Conservation (phyloP, 148 eudicot species). For the Vaccinium corymbosum region DNA sequence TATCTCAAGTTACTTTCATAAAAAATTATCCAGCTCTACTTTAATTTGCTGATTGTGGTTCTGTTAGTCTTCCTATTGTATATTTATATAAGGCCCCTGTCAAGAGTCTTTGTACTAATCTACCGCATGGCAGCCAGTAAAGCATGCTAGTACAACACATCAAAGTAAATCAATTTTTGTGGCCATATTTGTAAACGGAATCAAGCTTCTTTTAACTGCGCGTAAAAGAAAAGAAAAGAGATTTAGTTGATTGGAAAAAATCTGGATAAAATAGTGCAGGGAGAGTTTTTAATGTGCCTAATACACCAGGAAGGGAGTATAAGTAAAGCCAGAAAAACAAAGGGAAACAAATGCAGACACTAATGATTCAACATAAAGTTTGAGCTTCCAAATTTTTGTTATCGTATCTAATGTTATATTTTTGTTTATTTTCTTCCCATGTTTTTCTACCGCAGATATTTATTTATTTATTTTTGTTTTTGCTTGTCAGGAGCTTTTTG, state of each 20-base stretch:
- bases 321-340: background rate
- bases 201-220: background rate
- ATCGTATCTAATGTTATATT: background rate
- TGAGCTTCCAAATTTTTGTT: background rate
- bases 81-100: background rate
- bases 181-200: background rate
- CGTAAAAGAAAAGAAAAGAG: background rate
- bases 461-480: no score
- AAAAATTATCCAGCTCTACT: background rate
- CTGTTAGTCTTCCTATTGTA: background rate
- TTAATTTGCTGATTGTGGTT: background rate
- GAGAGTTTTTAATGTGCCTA: background rate
- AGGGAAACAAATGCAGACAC: background rate
- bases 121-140: background rate
- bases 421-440: constrained; percentile 4
- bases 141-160: background rate
- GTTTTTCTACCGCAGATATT: constrained; percentile 46
- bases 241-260: background rate
- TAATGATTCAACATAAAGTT: background rate
- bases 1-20: background rate
- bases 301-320: background rate
- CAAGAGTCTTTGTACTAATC: background rate
- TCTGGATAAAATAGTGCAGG: background rate
- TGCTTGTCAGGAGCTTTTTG: constrained; percentile 74
- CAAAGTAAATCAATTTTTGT: background rate